Base-by-base conservation (phyloP, 768 basidiomycete genomes). In the Hebeloma cylindrosporum region DNA sequence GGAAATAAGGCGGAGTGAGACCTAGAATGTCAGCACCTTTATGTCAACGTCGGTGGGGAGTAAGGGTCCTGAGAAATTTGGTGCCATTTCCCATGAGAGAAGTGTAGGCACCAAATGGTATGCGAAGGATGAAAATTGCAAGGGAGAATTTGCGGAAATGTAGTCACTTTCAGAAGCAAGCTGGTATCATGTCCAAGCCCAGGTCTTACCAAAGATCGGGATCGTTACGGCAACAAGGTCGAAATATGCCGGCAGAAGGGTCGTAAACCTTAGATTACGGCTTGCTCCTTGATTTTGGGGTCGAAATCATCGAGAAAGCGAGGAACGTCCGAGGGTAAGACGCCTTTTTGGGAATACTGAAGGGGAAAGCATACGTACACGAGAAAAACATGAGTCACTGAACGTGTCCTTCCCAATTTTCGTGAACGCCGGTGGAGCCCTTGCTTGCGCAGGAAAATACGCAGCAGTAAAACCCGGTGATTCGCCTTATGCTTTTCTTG, bases 51-150 rank as follows among this genome's bases (percentile, higher is more conserved):
- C 28, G 26, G 44, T 36, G 37, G 31, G 46, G 47, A 27, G 43
- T 38, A 47, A 39, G 48, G 47, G 31, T 26, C 54, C 50, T 47
- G 48, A 50, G 45, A 56, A 52, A 30, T 43, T 47, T 6, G 48
- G 13, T 31, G 25, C 22, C 7, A 30, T 17, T 52, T 47, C 54
- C 51, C 47, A 52, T 56, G 48, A 21, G n/a, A 47, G 27, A 45
- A 40, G 34, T 40, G 37, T 47, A 22, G 33, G 43, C 40, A 40
- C 37, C 29, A 18, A 23, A 45, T 33, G 41, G 27, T 33, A 27
- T 20, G 38, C 23, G 18, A 17, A 39, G 18, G n/a, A n/a, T 9
- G n/a, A 27, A 17, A 47, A 17, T 21, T 17, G 27, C 31, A 30
- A 20, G 14, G 27, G 21, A 9, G 38, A 40, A 13, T n/a, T n/a